Percentiles rank a stretch among this genome's conserved stretches.
phyloP scores from a whole-genome alignment of 345 rosid species.

The Camelina sativa region DNA sequence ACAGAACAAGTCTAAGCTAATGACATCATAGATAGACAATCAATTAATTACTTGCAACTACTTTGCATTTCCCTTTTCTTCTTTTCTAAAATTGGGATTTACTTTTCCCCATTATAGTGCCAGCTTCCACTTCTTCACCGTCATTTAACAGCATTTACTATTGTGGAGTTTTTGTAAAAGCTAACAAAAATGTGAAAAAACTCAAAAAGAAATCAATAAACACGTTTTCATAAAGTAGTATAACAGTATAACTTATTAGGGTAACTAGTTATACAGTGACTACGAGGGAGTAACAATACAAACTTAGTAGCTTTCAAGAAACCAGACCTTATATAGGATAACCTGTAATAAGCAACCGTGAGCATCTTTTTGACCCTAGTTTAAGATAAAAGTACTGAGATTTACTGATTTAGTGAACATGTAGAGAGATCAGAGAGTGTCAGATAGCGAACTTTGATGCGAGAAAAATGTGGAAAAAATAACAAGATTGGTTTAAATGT shows the following conservation, averaged over 20 bases:
- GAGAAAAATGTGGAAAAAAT: neutral
- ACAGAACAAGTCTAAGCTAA: constrained; percentile 13
- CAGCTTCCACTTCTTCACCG: constrained; percentile 45
- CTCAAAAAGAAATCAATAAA: constrained; percentile 1
- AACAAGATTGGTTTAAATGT: constrained; percentile 3
- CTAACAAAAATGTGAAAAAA: constrained; percentile 32
- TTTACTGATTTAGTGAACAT: neutral
- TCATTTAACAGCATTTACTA: constrained; percentile 50
- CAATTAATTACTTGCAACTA: constrained; percentile 33
- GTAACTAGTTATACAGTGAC: constrained; percentile 29
- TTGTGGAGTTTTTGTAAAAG: constrained; percentile 36
- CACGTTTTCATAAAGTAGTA: constrained; percentile 20
- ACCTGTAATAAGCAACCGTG: constrained; percentile 26
- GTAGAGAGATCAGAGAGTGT: neutral
- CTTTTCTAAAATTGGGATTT: constrained; percentile 22
- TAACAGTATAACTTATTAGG: constrained; percentile 35
- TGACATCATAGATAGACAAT: constrained; percentile 3
- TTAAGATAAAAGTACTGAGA: neutral
- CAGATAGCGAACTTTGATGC: neutral
- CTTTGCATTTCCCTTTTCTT: neutral
- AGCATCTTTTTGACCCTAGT: constrained; percentile 21
- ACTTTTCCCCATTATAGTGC: constrained; percentile 38
- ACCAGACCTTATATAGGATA: constrained; percentile 14
- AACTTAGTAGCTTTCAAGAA: constrained; percentile 26
- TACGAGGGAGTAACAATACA: constrained; percentile 14